Evolutionary conservation across 371 early-diverging fungal species (phyloP).

Genomic region (Batrachochytrium dendrobatidis): DNA sequence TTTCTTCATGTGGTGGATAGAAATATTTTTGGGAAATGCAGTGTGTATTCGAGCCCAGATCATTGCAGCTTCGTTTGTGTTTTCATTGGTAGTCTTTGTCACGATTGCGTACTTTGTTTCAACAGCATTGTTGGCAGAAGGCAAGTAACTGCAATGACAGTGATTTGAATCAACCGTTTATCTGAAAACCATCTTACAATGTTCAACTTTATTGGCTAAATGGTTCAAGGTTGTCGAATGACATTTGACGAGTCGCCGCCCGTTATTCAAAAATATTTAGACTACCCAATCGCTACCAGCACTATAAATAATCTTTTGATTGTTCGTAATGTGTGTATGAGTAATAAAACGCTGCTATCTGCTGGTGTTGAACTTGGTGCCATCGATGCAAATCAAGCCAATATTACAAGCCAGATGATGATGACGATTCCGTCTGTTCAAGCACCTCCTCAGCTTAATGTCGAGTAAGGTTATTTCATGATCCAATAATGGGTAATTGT

Average conservation of each 20-base stretch:
- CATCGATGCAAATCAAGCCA: neutral
- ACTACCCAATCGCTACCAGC: neutral
- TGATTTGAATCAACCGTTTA: neutral
- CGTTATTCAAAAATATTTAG: neutral
- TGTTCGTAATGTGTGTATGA: neutral
- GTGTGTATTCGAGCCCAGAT: neutral
- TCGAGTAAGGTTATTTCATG: too few species aligned
- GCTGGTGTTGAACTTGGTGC: constrained; percentile 1
- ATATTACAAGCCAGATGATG: neutral
- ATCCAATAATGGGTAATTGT: too few species aligned
- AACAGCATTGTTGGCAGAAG: neutral
- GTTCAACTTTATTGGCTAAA: too few species aligned
- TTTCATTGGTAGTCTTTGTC: neutral
- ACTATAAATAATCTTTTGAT: neutral
- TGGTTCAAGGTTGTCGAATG: neutral
- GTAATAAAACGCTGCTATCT: neutral
- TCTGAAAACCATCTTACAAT: too few species aligned
- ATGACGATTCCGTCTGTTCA: neutral
- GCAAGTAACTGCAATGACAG: too few species aligned
- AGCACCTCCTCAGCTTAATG: neutral
- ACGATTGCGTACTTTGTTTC: neutral
- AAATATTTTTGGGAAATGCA: neutral
- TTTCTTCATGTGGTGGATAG: neutral
- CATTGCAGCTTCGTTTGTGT: neutral
- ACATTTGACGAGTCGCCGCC: neutral